Percentiles rank a stretch among this genome's conserved stretches.
Conservation (phyloP, 1,284 basidiomycete genomes). For the Malassezia japonica region DNA sequence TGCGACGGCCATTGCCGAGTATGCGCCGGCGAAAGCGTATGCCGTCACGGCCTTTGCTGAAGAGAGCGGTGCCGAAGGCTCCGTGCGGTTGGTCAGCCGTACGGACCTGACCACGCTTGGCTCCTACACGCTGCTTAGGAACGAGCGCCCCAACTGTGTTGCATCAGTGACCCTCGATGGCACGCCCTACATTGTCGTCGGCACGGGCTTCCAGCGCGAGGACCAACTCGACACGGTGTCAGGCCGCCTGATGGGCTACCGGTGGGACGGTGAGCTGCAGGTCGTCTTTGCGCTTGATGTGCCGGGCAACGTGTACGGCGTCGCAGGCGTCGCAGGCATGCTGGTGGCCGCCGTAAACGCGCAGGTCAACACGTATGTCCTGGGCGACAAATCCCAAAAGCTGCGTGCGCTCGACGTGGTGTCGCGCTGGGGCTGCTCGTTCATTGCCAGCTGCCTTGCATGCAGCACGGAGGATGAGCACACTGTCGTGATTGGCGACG, state of each 20-base stretch:
- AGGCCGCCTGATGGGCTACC: conserved; percentile 29
- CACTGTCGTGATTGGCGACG: conserved; percentile 39
- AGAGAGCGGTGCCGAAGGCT: conserved; percentile 12
- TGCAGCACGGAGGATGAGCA: conserved; percentile 14
- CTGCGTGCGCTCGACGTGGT: background rate
- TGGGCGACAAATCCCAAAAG: conserved; percentile 3
- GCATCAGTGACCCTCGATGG: conserved; percentile 14
- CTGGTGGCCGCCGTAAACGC: conserved; percentile 39
- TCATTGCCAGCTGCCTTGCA: conserved; percentile 35
- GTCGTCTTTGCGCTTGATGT: conserved; percentile 26
- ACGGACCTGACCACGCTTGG: conserved; percentile 16
- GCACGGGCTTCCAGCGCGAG: conserved; percentile 27
- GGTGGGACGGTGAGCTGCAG: conserved; percentile 14
- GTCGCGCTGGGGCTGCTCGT: conserved; percentile 32
- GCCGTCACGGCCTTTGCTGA: conserved; percentile 21
- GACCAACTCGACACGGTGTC: conserved; percentile 21
- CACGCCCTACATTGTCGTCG: conserved; percentile 25
- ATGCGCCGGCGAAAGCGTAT: conserved; percentile 16
- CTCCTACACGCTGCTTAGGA: conserved; percentile 21
- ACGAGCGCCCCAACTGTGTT: conserved; percentile 38
- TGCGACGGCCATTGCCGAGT: conserved; percentile 41
- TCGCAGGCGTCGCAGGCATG: conserved; percentile 18
- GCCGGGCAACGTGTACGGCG: conserved; percentile 36
- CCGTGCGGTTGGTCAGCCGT: conserved; percentile 17
- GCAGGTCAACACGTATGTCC: conserved; percentile 28